Evolutionary conservation across 768 basidiomycete species (phyloP), one percentile per base, ranked within the genome.

Genomic region (Lactarius deliciosus): DNA sequence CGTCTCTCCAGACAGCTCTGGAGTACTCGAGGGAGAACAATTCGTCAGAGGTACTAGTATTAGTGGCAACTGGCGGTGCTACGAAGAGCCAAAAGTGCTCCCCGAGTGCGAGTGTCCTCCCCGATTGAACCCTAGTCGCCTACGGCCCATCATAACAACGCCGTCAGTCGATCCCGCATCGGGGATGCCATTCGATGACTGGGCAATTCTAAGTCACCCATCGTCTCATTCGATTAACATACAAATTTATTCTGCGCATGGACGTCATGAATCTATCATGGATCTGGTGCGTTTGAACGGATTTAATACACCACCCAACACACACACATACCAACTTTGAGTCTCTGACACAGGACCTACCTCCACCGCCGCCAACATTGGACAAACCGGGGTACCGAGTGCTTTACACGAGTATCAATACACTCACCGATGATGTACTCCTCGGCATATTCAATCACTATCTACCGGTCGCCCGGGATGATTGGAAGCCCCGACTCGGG

Each of bases 1-100:
- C 25, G 4, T 9, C 57, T 20, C 38, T 22, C 34, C 22, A 64
- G 64, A 64, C 9, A 36, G 47, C 25, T 56, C 58, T 25, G 59
- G 59, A 36, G 43, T 28, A 10, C 40, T 65, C 6, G 53, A 65
- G 36, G 64, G 64, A 9, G 64, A 65, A 60, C 25, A 15, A 13
- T 11, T 45, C n/a, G 59, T 60, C 32, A 38, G 28, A 25, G 28
- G 9, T 13, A 60, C 50, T 25, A 34, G 4, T 13, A 50, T 65
- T 4, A 22, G 8, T 5, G 53, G 22, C 53, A 18, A 40, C 5
- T n/a, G 28, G 28, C 30, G 47, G 28, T 28, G 40, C 50, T 7
- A 40, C 18, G 57, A 59, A 11, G 25, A 63, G 20, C 28, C 25
- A n/a, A 30, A 20, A 3, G 30, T 22, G 4, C 10, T 32, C 18